Base-by-base conservation (phyloP, 1,284 basidiomycete species). In the Apiotrichum gamsii region DNA sequence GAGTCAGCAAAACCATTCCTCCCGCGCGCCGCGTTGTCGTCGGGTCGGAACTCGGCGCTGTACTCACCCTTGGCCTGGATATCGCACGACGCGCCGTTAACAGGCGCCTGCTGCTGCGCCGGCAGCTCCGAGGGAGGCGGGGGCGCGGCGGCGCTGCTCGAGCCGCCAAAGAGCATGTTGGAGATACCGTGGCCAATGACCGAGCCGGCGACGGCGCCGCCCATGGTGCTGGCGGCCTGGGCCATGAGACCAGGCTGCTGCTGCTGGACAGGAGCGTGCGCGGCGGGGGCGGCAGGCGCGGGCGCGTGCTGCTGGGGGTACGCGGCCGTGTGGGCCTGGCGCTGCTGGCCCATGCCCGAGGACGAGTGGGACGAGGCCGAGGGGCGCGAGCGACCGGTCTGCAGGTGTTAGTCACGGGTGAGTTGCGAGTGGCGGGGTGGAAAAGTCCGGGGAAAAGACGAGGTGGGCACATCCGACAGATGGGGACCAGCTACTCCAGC, bases 161-260 rank as follows among this genome's bases (percentile, higher is more conserved):
- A 59, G 38, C 74, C 73, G 18, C 78, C 78, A 51, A 78, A 79
- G 38, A 80, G 70, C 73, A 78, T 78, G 69, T 70, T 76, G 46
- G 65, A 71, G 52, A 80, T 71, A 36, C 77, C 78, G 66, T 80
- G 78, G 28, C 77, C 78, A 37, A 80, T 67, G 40, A 77, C 75
- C 8, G 76, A 77, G 35, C 71, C 71, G 15, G 69, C 69, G 24
- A 78, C 72, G 31, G 76, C 78, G 63, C 78, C 77, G 36, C 77
- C 77, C 49, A 78, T 77, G 37, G 78, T 79, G 13, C 72, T 75
- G 19, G 77, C 77, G 48, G 77, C 77, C 65, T 73, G 61, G 33
- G 69, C 69, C 46, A 72, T 55, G 41, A 70, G 52, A 44, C 67
- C 69, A 10, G 68, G 67, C 49, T 59, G 65, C 33, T 58, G 51